These are phyloP conservation scores for Fennellomyces sp. DNA, from an alignment of 371 early-diverging fungal species.

Conservation along the genomic window DNA sequence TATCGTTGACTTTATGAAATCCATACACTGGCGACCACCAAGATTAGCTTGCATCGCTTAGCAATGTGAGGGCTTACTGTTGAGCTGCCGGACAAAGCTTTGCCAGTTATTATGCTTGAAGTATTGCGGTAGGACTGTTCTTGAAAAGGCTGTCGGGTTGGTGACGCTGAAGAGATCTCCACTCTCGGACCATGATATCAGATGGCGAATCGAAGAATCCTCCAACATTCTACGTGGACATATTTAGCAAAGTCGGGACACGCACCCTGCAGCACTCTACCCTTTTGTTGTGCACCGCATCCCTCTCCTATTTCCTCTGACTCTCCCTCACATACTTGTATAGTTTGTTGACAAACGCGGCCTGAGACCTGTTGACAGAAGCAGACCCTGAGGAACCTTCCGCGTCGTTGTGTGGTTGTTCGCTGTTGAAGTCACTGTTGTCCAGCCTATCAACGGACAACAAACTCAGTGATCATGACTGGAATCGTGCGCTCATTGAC, in stretches of 20 bases:
- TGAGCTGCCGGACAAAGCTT: slow-evolving; percentile 86
- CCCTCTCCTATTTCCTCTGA: neutral
- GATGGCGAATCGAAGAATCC: slow-evolving; percentile 54
- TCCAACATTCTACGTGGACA: slow-evolving; percentile 62
- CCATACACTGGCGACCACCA: slow-evolving; percentile 49
- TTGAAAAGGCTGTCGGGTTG: slow-evolving; percentile 61
- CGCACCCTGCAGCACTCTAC: too few relatives aligned
- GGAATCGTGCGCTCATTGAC: too few relatives aligned
- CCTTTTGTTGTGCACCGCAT: neutral
- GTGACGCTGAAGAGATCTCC: slow-evolving; percentile 69
- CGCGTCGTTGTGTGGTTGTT: slow-evolving; percentile 4
- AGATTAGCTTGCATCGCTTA: neutral
- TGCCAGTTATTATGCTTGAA: slow-evolving; percentile 90
- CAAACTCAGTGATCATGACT: neutral
- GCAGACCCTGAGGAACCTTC: slow-evolving; percentile 5
- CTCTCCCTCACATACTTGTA: slow-evolving; percentile 47
- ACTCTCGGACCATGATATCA: slow-evolving; percentile 64
- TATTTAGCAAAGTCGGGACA: neutral
- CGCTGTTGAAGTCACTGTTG: neutral
- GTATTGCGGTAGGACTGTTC: slow-evolving; percentile 68
- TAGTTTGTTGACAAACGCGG: slow-evolving; percentile 69
- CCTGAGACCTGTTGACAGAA: slow-evolving; percentile 37
- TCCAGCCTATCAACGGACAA: neutral
- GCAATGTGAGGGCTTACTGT: slow-evolving; percentile 46
- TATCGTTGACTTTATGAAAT: slow-evolving; percentile 65